Evolutionary conservation across 768 basidiomycete genomes (phyloP).

Genomic region (Tulasnella sp.): DNA sequence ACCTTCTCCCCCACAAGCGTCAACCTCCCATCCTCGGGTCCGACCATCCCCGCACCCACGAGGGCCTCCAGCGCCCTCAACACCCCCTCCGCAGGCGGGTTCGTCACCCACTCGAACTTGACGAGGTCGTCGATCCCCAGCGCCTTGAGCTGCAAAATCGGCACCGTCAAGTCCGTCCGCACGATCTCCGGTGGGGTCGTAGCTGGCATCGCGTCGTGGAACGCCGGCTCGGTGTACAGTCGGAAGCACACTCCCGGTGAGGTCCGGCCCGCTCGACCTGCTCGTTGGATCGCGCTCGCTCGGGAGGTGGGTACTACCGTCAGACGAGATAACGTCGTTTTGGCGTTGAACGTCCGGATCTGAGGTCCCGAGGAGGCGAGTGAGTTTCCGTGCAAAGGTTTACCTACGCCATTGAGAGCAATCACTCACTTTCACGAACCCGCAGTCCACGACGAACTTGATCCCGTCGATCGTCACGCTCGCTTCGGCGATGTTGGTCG

Average conservation of each 20-base stretch:
- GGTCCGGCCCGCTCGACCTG: constrained; percentile 91
- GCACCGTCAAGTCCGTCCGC: constrained; percentile 80
- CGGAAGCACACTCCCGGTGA: constrained; percentile 88
- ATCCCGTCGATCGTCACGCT: constrained; percentile 96
- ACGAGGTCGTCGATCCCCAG: constrained; percentile 91
- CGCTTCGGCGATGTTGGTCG: constrained; percentile 96
- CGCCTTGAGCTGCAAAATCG: constrained; percentile 87
- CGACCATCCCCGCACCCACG: constrained; percentile 70
- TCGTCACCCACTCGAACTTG: constrained; percentile 91
- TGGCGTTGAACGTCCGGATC: constrained; percentile 87
- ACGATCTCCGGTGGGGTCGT: constrained; percentile 84
- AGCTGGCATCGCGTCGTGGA: constrained; percentile 40
- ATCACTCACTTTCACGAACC: constrained; percentile 77
- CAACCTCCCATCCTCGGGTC: constrained; percentile 58
- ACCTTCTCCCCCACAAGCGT: constrained; percentile 72
- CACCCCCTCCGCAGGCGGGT: constrained; percentile 78
- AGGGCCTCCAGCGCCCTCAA: constrained; percentile 78
- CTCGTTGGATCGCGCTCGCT: constrained; percentile 85
- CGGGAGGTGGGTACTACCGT: constrained; percentile 71
- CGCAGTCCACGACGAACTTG: constrained; percentile 85
- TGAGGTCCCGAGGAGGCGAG: no score
- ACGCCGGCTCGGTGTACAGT: constrained; percentile 59
- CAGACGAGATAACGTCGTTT: constrained; percentile 73
- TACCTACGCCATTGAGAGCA: not conserved
- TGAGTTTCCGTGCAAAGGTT: not conserved